A percentile compares a stretch with the other conserved stretches of the same genome.
These are phyloP conservation scores for Mycena maculata DNA, from an alignment of 768 basidiomycete genomes.

Conservation along the genomic window DNA sequence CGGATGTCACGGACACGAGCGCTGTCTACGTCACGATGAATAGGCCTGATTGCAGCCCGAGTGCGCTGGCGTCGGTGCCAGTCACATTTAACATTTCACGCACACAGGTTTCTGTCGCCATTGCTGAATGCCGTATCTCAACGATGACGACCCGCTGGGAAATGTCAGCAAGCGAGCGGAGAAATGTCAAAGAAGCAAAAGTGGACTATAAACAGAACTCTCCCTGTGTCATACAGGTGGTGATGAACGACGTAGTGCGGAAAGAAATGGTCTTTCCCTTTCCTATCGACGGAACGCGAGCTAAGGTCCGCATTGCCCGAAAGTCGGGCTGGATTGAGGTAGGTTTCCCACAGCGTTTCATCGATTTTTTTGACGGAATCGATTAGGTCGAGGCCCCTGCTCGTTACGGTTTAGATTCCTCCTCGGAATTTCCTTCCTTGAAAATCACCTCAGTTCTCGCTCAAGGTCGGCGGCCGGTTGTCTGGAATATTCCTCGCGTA, in stretches of 20 bases:
- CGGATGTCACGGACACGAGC: slow-evolving; percentile 40
- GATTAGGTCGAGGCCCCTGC: slow-evolving; percentile 12
- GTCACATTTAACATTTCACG: background rate
- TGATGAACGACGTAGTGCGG: slow-evolving; percentile 26
- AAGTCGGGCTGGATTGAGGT: slow-evolving; percentile 49
- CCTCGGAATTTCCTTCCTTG: background rate
- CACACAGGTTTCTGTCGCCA: slow-evolving; percentile 3
- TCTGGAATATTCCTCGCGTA: slow-evolving; percentile 55
- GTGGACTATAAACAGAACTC: slow-evolving; percentile 30
- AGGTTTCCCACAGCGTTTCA: background rate
- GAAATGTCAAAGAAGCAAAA: slow-evolving; percentile 25
- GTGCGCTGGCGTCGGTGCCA: background rate
- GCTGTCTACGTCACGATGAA: slow-evolving; percentile 42
- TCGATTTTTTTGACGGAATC: too few relatives aligned
- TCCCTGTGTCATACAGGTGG: slow-evolving; percentile 34
- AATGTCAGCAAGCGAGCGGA: background rate
- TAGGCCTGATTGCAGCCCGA: slow-evolving; percentile 30
- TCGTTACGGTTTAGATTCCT: background rate
- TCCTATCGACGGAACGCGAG: slow-evolving; percentile 39
- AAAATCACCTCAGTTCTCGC: background rate
- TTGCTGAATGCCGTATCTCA: background rate
- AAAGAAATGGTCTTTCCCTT: slow-evolving; percentile 40
- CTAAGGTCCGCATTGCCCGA: slow-evolving; percentile 41
- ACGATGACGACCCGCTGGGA: slow-evolving; percentile 19
- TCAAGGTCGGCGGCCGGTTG: slow-evolving; percentile 44